Conservation (phyloP, 352 stramenopile genomes). For the Globisporangium apiculatum region DNA sequence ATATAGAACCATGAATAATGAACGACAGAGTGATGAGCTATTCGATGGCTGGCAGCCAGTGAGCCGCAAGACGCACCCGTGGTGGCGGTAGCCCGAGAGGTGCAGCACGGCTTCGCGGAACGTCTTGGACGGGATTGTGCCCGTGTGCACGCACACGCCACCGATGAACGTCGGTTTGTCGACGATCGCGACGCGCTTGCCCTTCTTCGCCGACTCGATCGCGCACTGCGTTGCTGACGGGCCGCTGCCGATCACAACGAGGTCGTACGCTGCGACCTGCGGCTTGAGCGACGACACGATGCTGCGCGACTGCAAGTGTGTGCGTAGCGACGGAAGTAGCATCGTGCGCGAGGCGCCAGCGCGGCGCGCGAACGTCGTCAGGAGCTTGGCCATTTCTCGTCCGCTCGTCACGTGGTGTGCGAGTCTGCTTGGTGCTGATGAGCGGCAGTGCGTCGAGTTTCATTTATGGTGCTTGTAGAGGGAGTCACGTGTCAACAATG, state of each 20-base stretch:
- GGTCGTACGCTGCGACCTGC: slow-evolving; percentile 57
- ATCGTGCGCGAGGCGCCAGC: neutral
- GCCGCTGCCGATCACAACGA: slow-evolving; percentile 85
- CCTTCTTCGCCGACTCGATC: slow-evolving; percentile 77
- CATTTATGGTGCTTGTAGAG: too few relatives aligned
- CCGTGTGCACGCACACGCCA: slow-evolving; percentile 81
- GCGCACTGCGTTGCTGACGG: slow-evolving; percentile 83
- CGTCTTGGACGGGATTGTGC: slow-evolving; percentile 85
- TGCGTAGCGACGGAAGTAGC: slow-evolving; percentile 1
- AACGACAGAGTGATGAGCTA: neutral
- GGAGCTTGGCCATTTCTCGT: slow-evolving; percentile 3
- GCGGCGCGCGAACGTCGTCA: neutral
- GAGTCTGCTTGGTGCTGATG: slow-evolving; percentile 2
- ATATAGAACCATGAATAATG: neutral
- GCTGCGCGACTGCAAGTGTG: slow-evolving; percentile 6
- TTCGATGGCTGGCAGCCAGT: too few relatives aligned
- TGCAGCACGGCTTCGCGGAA: slow-evolving; percentile 89
- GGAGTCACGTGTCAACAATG: too few relatives aligned
- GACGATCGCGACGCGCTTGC: slow-evolving; percentile 72
- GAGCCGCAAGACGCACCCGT: slow-evolving; percentile 29
- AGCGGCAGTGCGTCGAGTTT: neutral
- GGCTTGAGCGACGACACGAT: slow-evolving; percentile 20
- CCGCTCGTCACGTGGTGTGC: neutral
- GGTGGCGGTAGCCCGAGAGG: slow-evolving; percentile 86
- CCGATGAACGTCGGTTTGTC: slow-evolving; percentile 59